phyloP scores from a whole-genome alignment of 106 monocot genomes.

The Vanilla planifolia region DNA sequence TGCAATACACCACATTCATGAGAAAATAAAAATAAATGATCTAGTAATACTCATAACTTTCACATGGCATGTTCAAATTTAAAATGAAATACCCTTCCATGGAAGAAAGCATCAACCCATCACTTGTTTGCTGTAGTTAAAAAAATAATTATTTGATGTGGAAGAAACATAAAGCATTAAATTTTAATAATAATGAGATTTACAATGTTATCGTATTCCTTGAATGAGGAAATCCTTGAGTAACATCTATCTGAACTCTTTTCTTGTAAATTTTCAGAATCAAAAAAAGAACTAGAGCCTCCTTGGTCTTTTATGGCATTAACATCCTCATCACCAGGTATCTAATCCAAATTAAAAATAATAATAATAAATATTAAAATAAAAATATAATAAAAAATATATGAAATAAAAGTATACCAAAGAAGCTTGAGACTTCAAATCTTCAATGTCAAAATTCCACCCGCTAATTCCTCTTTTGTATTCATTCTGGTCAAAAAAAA shows the following conservation, averaged over 20 bases:
- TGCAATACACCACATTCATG: neutral
- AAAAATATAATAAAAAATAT: neutral
- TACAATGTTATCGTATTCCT: slow-evolving; percentile 5
- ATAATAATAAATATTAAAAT: neutral
- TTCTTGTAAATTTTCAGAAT: slow-evolving; percentile 30
- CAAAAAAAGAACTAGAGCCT: slow-evolving; percentile 34
- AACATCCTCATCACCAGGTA: slow-evolving; percentile 27
- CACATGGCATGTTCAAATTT: too few species aligned
- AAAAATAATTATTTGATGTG: neutral
- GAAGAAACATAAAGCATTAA: neutral
- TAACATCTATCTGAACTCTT: slow-evolving; percentile 4
- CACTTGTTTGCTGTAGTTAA: slow-evolving; percentile 18
- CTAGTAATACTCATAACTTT: too few species aligned
- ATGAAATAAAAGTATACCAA: slow-evolving; percentile 22
- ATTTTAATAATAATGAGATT: neutral
- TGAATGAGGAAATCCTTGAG: slow-evolving; percentile 1
- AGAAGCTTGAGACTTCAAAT: slow-evolving; percentile 65
- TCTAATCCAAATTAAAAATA: slow-evolving; percentile 3
- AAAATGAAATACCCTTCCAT: too few species aligned
- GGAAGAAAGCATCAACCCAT: too few species aligned
- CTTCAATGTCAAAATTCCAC: slow-evolving; percentile 79
- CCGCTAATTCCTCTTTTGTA: slow-evolving; percentile 72
- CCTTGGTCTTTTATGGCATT: slow-evolving; percentile 15
- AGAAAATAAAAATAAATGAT: neutral
- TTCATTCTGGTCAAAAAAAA: slow-evolving; percentile 36